Conservation (phyloP, 768 basidiomycete genomes). For the Tricholomella constricta region DNA sequence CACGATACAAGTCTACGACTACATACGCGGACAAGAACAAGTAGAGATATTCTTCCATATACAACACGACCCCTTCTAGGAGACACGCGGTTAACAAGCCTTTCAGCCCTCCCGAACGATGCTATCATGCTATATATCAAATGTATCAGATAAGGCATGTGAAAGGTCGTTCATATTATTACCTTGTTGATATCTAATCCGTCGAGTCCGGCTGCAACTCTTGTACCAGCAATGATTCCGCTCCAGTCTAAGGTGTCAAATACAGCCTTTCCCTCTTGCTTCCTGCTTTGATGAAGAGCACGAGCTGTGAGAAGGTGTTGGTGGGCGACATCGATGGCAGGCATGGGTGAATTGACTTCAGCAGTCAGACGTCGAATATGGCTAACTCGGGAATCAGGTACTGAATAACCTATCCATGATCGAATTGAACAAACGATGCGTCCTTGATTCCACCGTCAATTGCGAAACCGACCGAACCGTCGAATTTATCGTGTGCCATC, state of each 20-base stretch:
- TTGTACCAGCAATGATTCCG: slow-evolving; percentile 72
- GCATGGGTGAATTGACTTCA: slow-evolving; percentile 70
- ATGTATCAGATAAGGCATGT: neutral
- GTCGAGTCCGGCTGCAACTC: slow-evolving; percentile 72
- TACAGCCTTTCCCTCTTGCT: slow-evolving; percentile 43
- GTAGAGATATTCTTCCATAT: neutral
- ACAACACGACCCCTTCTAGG: neutral
- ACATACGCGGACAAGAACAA: neutral
- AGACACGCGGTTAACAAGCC: neutral
- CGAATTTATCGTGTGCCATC: slow-evolving; percentile 75
- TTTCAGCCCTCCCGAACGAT: slow-evolving; percentile 22
- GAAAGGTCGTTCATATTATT: neutral
- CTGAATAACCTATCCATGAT: neutral
- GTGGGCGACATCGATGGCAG: slow-evolving; percentile 68
- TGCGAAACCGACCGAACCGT: slow-evolving; percentile 72
- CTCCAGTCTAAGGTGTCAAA: slow-evolving; percentile 81
- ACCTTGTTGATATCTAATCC: slow-evolving; percentile 41
- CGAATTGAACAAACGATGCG: slow-evolving; percentile 49
- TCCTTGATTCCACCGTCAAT: slow-evolving; percentile 91
- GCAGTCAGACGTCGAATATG: slow-evolving; percentile 73
- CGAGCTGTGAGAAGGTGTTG: slow-evolving; percentile 80
- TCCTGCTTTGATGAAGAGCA: slow-evolving; percentile 59
- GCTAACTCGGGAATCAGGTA: slow-evolving; percentile 28
- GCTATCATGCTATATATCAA: slow-evolving; percentile 16
- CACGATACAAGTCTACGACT: neutral